Percentiles rank a stretch among this genome's conserved stretches.
These are phyloP conservation scores for Syncephalastrum monosporum DNA, from an alignment of 371 early-diverging fungal genomes.

Conservation along the genomic window DNA sequence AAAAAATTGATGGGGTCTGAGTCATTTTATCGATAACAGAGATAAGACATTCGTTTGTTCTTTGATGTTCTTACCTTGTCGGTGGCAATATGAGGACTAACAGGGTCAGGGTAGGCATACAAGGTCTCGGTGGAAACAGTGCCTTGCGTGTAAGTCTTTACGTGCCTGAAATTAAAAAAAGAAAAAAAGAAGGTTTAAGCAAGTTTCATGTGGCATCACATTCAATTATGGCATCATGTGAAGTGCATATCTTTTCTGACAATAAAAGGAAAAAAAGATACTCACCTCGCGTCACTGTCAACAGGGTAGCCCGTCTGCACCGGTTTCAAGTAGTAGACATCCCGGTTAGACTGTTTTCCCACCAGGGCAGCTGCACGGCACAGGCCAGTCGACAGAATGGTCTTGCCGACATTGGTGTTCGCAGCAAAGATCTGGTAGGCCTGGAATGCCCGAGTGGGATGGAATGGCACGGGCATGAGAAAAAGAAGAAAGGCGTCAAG, in stretches of 20 bases:
- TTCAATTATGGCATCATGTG: no score
- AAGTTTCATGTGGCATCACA: not conserved
- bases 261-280: slow-evolving; percentile 6
- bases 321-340: slow-evolving; percentile 75
- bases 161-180: slow-evolving; percentile 48
- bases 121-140: slow-evolving; percentile 50
- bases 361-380: slow-evolving; percentile 55
- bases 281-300: slow-evolving; percentile 75
- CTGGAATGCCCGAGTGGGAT: slow-evolving; percentile 61
- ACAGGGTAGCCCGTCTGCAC: slow-evolving; percentile 84
- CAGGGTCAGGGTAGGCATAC: slow-evolving; percentile 73
- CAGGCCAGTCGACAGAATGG: slow-evolving; percentile 71
- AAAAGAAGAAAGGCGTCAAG: not conserved
- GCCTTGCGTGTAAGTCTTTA: slow-evolving; percentile 46
- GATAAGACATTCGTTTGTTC: not conserved
- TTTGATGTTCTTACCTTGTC: slow-evolving; percentile 31
- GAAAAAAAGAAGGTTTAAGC: slow-evolving; percentile 2
- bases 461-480: slow-evolving; percentile 41
- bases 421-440: slow-evolving; percentile 75
- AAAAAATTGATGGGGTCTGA: slow-evolving; percentile 4
- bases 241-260: no score
- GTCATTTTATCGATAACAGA: not conserved
- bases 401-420: slow-evolving; percentile 87
- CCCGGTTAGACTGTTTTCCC: slow-evolving; percentile 39
- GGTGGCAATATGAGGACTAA: slow-evolving; percentile 76